phyloP scores from a whole-genome alignment of 2,329 filamentous ascomycete species.

The Beauveria asiatica region DNA sequence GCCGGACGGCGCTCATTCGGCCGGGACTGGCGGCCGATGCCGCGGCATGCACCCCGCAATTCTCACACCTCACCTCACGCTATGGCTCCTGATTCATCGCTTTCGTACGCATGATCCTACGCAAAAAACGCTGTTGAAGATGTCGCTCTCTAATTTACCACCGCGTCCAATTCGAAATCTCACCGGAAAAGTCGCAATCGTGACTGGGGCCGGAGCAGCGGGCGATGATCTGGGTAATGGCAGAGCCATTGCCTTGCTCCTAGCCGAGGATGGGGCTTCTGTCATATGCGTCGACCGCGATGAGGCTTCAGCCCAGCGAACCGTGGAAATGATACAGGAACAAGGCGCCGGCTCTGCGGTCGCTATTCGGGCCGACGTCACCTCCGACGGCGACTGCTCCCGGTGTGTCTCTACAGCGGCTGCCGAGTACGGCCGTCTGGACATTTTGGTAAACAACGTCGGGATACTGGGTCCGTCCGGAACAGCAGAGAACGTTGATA shows the following conservation, averaged over 20 bases:
- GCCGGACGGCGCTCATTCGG: no score
- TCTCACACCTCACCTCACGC: no score
- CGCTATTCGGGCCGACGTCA: constrained; percentile 46
- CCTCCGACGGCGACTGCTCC: constrained; percentile 41
- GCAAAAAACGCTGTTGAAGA: background rate
- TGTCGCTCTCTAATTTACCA: constrained; percentile 6
- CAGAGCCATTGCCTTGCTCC: constrained; percentile 46
- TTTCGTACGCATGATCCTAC: no score
- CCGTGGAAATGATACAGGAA: constrained; percentile 42
- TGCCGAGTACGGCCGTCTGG: constrained; percentile 43
- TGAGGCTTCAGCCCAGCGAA: constrained; percentile 39
- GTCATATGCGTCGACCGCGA: constrained; percentile 52
- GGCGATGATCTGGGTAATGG: constrained; percentile 54
- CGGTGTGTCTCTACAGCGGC: constrained; percentile 32
- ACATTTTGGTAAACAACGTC: constrained; percentile 12
- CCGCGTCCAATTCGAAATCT: constrained; percentile 20
- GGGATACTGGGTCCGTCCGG: constrained; percentile 51
- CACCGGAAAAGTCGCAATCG: constrained; percentile 38
- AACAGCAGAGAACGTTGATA: constrained; percentile 52
- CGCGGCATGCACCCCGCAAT: no score
- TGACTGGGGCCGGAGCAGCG: constrained; percentile 34
- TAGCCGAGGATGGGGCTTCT: constrained; percentile 48
- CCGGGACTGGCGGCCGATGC: no score
- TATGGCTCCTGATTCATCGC: background rate
- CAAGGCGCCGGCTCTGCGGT: constrained; percentile 29